Percentiles rank a stretch among this genome's conserved stretches.
Evolutionary conservation across 768 basidiomycete species (phyloP).

Genomic region (Xerocomellus intermedius): DNA sequence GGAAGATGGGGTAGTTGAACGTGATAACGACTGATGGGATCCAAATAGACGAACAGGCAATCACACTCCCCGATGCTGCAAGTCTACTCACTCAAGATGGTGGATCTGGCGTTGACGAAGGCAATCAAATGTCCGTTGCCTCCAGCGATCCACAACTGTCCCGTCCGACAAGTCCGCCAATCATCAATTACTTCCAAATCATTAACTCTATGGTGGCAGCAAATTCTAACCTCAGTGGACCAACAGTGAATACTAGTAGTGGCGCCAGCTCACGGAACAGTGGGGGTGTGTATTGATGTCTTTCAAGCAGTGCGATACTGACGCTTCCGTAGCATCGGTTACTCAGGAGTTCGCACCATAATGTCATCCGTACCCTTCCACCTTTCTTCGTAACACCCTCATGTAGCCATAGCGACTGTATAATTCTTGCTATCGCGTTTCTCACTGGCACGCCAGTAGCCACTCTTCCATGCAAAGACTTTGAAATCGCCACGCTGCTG

Average conservation of each 20-base stretch:
- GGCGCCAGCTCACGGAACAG: neutral
- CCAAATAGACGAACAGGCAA: neutral
- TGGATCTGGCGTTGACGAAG: neutral
- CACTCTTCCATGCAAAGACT: no score
- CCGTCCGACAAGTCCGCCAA: neutral
- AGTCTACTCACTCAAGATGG: neutral
- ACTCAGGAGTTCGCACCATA: neutral
- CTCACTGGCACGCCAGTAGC: no score
- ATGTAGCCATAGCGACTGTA: neutral
- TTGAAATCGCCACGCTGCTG: no score
- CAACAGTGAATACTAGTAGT: neutral
- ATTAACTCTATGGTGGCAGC: conserved; percentile 6
- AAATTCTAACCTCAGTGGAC: neutral
- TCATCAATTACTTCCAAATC: neutral
- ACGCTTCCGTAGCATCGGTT: neutral
- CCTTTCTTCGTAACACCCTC: no score
- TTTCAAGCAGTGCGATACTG: neutral
- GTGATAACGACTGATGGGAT: neutral
- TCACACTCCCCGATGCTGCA: neutral
- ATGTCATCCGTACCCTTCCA: neutral
- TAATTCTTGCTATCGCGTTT: neutral
- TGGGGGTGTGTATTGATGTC: neutral
- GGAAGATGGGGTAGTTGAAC: neutral
- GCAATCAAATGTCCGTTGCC: neutral
- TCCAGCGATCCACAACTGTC: neutral